Conservation (phyloP, 75 land plant species). For the Cupressus sempervirens region DNA sequence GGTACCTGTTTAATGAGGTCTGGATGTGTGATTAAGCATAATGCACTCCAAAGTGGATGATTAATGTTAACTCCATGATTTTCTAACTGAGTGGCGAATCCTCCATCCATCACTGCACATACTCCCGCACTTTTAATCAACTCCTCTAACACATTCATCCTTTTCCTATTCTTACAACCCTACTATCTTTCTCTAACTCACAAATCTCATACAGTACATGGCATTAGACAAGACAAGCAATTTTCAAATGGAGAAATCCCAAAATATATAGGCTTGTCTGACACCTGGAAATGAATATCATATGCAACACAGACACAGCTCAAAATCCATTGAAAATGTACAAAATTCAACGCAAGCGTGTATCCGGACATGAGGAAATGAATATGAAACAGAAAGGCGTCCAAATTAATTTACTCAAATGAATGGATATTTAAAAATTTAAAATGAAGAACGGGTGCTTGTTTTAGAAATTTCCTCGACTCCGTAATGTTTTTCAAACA, state of each 20-base stretch:
- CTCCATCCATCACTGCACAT: slow-evolving; percentile 81
- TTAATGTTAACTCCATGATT: slow-evolving; percentile 68
- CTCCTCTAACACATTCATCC: slow-evolving; percentile 28
- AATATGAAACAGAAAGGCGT: no score
- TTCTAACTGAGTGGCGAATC: slow-evolving; percentile 87
- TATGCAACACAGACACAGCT: not conserved
- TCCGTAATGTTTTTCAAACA: no score
- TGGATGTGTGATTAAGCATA: slow-evolving; percentile 70
- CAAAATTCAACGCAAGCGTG: not conserved
- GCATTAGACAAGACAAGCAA: no score
- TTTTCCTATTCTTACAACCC: not conserved
- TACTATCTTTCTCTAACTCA: not conserved
- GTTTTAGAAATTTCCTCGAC: no score
- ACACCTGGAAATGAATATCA: not conserved
- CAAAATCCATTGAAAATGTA: not conserved
- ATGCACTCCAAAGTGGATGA: slow-evolving; percentile 92
- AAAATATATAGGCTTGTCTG: not conserved
- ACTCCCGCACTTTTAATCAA: slow-evolving; percentile 66
- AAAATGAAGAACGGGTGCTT: no score
- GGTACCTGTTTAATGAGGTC: slow-evolving; percentile 59
- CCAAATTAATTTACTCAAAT: no score
- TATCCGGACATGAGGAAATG: not conserved
- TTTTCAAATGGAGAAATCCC: not conserved
- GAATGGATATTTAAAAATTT: no score
- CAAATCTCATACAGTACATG: not conserved